Base-by-base conservation (phyloP, 345 rosid species). In the Salix dunnii region DNA sequence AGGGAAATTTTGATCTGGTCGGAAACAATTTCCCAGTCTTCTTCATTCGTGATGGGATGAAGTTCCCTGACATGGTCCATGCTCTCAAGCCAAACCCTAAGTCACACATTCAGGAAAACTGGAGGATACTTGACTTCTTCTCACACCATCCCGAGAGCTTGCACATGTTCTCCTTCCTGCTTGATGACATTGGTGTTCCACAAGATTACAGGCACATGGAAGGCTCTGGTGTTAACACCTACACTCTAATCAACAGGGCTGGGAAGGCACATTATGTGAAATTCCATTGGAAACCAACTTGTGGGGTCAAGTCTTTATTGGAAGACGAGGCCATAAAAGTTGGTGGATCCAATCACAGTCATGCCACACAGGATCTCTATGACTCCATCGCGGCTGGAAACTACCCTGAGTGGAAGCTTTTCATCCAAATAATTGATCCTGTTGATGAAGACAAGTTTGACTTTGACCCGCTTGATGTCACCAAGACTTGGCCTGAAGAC, bases 1-100 rank as follows among this genome's bases (percentile, higher is more conserved):
- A 96, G 98, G 99, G 99, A 42, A 96, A 96, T 80, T 96, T 96
- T 84, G 99, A 96, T 88, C 94, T 96, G 21, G 98, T 96, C 76
- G 99, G 99, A 38, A 96, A 96, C 92, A 96, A 96, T 83, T 92
- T 94, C 84, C 98, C 97, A 7, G 99, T 96, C 76, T 96, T 96
- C 83, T 96, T 96, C 72, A 35, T 96, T 68, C 95, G 98, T 20
- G 99, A 94, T 87, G 99, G 95, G 72, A 92, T 96, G 89, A 91
- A 96, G 72, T 96, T 96, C 88, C 97, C 98, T 31, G 99, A 96
- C 84, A 81, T 91, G 93, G 89, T 96, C 13, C 99, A 96, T 85
- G 86, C 97, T 2, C 84, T 96, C 61, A 96, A 96, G 77, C 99
- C 99, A 14, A 96, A 96, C 65, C 99, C 99, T 20, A 94, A 92